Percentiles rank a stretch among this genome's conserved stretches.
Evolutionary conservation across 2,329 filamentous ascomycete genomes (phyloP).

Genomic region (Karstenula rhodostoma): DNA sequence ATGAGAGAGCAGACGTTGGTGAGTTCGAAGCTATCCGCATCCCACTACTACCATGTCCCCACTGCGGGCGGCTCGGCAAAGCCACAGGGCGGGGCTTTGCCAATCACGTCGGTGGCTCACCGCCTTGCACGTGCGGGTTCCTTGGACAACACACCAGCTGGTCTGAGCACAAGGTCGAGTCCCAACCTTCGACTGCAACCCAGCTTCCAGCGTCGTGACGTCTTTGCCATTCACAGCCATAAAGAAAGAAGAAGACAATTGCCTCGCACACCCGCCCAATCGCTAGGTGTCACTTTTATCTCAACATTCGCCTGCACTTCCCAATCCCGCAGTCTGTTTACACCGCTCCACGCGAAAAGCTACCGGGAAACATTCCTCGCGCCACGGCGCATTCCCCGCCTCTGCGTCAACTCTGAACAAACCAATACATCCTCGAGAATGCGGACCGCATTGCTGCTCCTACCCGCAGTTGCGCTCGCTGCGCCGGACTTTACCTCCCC

Average conservation of each 20-base stretch:
- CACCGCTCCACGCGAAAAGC: constrained; percentile 15
- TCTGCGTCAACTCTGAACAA: constrained; percentile 7
- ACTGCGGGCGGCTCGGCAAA: constrained; percentile 7
- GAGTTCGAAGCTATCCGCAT: background rate
- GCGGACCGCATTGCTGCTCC: constrained; percentile 39
- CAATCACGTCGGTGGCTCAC: constrained; percentile 2
- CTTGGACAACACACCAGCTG: constrained; percentile 14
- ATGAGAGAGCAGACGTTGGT: background rate
- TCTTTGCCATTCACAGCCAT: background rate
- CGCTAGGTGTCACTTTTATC: background rate
- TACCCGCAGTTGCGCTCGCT: constrained; percentile 39
- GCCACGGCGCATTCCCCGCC: constrained; percentile 29
- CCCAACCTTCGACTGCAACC: background rate
- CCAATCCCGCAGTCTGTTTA: constrained; percentile 25
- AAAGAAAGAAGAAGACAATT: background rate
- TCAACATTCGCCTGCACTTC: constrained; percentile 6
- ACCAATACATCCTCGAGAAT: constrained; percentile 29
- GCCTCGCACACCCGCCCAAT: background rate
- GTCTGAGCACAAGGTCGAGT: constrained; percentile 6
- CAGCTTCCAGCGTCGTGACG: constrained; percentile 6
- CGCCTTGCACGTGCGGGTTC: constrained; percentile 13
- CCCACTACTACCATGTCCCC: background rate
- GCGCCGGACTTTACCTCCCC: constrained; percentile 37
- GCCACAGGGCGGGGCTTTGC: constrained; percentile 7
- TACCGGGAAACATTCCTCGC: constrained; percentile 19